These are phyloP conservation scores for Syzygium aromaticum DNA, from an alignment of 345 rosid genomes.

Conservation along the genomic window DNA sequence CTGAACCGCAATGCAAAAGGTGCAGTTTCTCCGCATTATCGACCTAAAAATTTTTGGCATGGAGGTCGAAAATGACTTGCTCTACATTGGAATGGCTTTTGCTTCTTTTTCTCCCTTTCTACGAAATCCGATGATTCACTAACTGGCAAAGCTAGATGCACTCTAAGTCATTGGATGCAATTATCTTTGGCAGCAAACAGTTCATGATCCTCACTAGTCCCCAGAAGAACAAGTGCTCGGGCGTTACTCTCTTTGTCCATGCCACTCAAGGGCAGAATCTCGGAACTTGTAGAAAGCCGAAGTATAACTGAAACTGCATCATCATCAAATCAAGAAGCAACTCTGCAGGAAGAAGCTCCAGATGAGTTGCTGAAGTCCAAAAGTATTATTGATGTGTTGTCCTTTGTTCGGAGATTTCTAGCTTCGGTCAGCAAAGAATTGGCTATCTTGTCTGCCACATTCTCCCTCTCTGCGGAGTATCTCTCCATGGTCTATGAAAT, in stretches of 20 bases:
- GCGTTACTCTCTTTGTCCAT: not conserved
- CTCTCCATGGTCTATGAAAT: constrained; percentile 48
- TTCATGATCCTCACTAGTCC: not conserved
- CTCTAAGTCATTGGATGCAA: not conserved
- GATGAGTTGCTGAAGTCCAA: constrained; percentile 50
- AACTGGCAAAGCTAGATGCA: not conserved
- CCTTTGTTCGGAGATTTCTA: constrained; percentile 78
- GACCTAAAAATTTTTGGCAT: not conserved
- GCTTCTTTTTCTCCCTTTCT: not conserved
- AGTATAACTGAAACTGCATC: not conserved
- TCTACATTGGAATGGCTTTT: not conserved
- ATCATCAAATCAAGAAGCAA: constrained; percentile 17
- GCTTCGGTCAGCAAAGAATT: constrained; percentile 70
- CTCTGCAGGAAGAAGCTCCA: constrained; percentile 32
- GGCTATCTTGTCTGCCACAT: constrained; percentile 68
- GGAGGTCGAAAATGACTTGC: not conserved
- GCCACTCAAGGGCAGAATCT: not conserved
- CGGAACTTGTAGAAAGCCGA: not conserved
- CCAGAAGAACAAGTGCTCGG: not conserved
- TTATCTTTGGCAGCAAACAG: not conserved
- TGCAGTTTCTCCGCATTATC: not conserved
- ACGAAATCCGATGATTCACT: not conserved
- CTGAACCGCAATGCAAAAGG: not conserved
- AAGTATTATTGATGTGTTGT: constrained; percentile 83
- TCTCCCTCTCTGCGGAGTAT: constrained; percentile 19